A percentile compares a stretch with the other conserved stretches of the same genome.
These are phyloP conservation scores for Penicillium atrosanguineum DNA, from an alignment of 495 filamentous ascomycete species.

Conservation along the genomic window DNA sequence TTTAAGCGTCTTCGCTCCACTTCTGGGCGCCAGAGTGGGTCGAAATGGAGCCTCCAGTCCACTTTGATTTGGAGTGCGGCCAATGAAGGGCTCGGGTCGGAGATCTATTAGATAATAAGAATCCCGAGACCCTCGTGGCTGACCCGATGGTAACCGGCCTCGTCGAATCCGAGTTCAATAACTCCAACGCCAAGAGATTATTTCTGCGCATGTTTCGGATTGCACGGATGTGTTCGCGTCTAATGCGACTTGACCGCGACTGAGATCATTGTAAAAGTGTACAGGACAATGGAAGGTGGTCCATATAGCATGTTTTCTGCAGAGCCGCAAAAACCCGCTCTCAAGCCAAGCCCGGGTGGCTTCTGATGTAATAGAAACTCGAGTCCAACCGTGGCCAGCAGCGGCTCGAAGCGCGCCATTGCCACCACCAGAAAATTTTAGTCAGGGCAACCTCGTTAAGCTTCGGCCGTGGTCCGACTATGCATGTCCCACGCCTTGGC, in stretches of 20 bases:
- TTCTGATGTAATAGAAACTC: not conserved
- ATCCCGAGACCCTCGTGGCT: constrained; percentile 9
- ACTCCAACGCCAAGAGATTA: not conserved
- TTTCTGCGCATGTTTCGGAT: not conserved
- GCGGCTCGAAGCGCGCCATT: constrained; percentile 16
- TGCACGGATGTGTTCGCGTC: not conserved
- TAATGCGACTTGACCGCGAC: not conserved
- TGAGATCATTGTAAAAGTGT: not conserved
- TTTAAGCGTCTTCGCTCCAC: constrained; percentile 24
- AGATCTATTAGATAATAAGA: constrained; percentile 24
- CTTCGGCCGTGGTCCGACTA: not conserved
- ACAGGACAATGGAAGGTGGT: not conserved
- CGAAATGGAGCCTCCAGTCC: not conserved
- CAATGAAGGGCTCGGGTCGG: constrained; percentile 13
- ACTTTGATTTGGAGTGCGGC: not conserved
- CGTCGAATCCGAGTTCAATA: constrained; percentile 5
- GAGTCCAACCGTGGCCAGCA: constrained; percentile 4
- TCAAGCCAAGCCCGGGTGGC: not conserved
- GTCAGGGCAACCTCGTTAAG: constrained; percentile 11
- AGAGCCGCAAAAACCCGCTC: not conserved
- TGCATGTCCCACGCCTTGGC: not conserved
- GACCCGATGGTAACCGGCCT: constrained; percentile 21
- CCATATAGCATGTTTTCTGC: not conserved
- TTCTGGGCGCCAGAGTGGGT: constrained; percentile 5
- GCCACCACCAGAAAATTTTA: constrained; percentile 15